Conservation (phyloP, 2,329 filamentous ascomycete species). For the Drechmeria coniospora region DNA sequence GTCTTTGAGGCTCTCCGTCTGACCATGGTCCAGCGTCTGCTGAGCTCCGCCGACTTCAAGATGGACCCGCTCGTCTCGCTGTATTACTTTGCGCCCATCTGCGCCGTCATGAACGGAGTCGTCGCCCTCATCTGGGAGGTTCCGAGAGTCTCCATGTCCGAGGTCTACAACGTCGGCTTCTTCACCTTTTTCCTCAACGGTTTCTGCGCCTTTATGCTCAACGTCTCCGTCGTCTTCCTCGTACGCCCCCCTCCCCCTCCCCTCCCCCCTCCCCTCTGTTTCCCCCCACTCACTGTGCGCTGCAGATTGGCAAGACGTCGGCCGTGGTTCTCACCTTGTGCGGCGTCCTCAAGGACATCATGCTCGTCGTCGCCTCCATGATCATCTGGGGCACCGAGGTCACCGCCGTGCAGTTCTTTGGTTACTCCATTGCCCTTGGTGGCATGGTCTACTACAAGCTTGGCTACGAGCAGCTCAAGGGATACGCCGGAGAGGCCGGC, state of each 20-base stretch:
- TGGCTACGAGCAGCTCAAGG: slow-evolving; percentile 68
- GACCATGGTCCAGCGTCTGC: slow-evolving; percentile 69
- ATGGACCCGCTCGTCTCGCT: slow-evolving; percentile 82
- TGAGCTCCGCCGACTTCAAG: slow-evolving; percentile 75
- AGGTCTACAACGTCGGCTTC: slow-evolving; percentile 59
- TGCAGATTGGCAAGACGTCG: slow-evolving; percentile 72
- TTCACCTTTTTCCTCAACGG: slow-evolving; percentile 63
- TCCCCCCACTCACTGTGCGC: slow-evolving; percentile 15
- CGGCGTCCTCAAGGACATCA: slow-evolving; percentile 76
- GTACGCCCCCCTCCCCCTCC: no score
- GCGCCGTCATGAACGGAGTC: slow-evolving; percentile 64
- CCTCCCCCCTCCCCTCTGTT: no score
- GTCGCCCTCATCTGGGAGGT: slow-evolving; percentile 63
- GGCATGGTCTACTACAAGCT: slow-evolving; percentile 78
- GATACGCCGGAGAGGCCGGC: slow-evolving; percentile 54
- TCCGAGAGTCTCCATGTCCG: slow-evolving; percentile 49
- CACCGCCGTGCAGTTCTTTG: slow-evolving; percentile 63
- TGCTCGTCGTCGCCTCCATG: slow-evolving; percentile 68
- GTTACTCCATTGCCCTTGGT: slow-evolving; percentile 63
- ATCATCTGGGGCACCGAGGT: slow-evolving; percentile 67
- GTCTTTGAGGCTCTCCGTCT: slow-evolving; percentile 70
- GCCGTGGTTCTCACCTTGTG: slow-evolving; percentile 76
- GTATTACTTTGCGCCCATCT: slow-evolving; percentile 80
- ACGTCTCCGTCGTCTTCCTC: slow-evolving; percentile 74
- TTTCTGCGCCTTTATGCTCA: slow-evolving; percentile 63